Evolutionary conservation across 2,329 filamentous ascomycete species (phyloP), one percentile per base, ranked within the genome.

Genomic region (Sordariomycetes sp.): DNA sequence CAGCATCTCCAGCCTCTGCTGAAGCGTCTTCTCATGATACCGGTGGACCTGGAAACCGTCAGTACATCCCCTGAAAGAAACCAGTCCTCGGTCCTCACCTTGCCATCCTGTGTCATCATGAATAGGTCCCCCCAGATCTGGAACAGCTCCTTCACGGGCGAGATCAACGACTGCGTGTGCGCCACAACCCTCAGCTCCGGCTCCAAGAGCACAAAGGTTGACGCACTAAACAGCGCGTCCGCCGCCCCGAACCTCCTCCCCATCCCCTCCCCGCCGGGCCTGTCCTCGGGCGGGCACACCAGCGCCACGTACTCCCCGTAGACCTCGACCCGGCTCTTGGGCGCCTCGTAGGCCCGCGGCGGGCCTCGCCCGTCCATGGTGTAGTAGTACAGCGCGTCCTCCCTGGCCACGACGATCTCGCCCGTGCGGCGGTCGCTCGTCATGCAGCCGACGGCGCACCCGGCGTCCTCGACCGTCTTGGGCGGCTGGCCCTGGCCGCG

Each of bases 321-420:
- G 16, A 89, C 82, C 52, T 83, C 79, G 40, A 97, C 83, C 58
- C 90, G 79, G 64, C 86, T 92, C 74, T 99, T 99, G 7, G 88
- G 85, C 5, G 90, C 88, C 69, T 99, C 93, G 68, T 95, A 97
- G 0, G 91, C 91, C 71, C 89, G 92, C 48, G 90, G 93, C 1
- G 90, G 87, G 0, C 91, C 91, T 60, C 92, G 83, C 0, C 93
- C 93, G 60, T 94, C 88, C 0, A 88, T 74, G 0, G 87, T 89
- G 71, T 97, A 99, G 60, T 90, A 92, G 72, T 97, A 97, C 58
- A 99, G 88, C 8, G 93, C 94, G 79, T 99, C 95, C 64, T 97
- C 90, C 61, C 94, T 80, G 1, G 88, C 94, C n/a, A 99, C 87
- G 3, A 99, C 82, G 22, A 99, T 86, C 63, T 97, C 90, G 5